These are phyloP conservation scores for Penicillium vulpinum DNA, from an alignment of 2,329 filamentous ascomycete species.

Conservation along the genomic window DNA sequence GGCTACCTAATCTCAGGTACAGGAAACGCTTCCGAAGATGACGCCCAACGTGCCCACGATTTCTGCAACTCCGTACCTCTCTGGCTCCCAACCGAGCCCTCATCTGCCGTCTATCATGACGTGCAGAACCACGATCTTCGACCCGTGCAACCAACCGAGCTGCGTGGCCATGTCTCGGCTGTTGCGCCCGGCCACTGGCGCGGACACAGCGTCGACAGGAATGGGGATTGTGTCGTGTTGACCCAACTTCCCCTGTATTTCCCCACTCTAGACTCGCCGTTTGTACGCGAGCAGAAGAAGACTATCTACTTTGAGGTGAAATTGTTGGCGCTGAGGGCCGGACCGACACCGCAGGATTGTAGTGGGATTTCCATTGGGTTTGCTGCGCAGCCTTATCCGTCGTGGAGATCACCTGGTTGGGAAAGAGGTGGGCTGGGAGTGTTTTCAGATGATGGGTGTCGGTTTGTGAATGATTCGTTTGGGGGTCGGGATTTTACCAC, in stretches of 20 bases:
- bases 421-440: slow-evolving; percentile 62
- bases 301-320: slow-evolving; percentile 63
- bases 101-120: slow-evolving; percentile 42
- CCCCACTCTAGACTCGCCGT: slow-evolving; percentile 51
- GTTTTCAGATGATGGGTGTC: slow-evolving; percentile 63
- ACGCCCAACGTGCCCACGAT: slow-evolving; percentile 56
- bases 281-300: slow-evolving; percentile 47
- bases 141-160: slow-evolving; percentile 47
- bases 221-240: slow-evolving; percentile 54
- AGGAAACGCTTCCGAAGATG: slow-evolving; percentile 57
- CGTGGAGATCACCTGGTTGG: slow-evolving; percentile 64
- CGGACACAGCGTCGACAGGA: slow-evolving; percentile 45
- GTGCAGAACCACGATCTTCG: slow-evolving; percentile 48
- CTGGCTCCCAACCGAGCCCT: slow-evolving; percentile 50
- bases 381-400: slow-evolving; percentile 61
- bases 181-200: slow-evolving; percentile 45
- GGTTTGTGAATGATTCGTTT: slow-evolving; percentile 63
- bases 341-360: slow-evolving; percentile 31
- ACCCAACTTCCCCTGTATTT: slow-evolving; percentile 60
- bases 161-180: slow-evolving; percentile 40
- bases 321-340: slow-evolving; percentile 46
- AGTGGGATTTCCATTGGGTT: slow-evolving; percentile 61
- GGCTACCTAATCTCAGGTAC: slow-evolving; percentile 55
- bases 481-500: slow-evolving; percentile 60
- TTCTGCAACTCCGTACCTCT: slow-evolving; percentile 57